Conservation (phyloP, 2,329 filamentous ascomycete genomes). For the Paecilomyces niveus region DNA sequence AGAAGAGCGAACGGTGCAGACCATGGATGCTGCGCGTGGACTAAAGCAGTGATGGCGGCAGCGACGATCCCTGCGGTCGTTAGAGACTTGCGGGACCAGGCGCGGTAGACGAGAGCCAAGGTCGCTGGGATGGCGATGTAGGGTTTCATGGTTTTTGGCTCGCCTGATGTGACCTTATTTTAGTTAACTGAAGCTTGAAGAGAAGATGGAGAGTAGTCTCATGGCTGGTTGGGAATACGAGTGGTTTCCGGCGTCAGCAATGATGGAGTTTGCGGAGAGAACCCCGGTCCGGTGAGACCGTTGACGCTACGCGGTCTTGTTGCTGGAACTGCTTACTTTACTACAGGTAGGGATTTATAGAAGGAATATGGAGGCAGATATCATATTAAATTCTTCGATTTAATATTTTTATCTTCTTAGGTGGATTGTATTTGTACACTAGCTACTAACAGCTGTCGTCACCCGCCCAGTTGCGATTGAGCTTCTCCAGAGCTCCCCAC, state of each 20-base stretch:
- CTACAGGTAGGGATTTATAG: too few species aligned
- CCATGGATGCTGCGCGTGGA: slow-evolving; percentile 90
- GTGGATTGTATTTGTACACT: background rate
- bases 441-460: background rate
- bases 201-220: background rate
- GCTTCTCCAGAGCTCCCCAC: too few species aligned
- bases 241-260: background rate
- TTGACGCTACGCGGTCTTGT: too few species aligned
- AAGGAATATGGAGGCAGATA: too few species aligned
- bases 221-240: background rate
- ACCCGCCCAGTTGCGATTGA: too few species aligned
- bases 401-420: background rate
- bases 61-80: slow-evolving; percentile 68
- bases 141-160: slow-evolving; percentile 30
- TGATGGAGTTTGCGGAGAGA: background rate
- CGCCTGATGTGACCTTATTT: background rate
- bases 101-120: slow-evolving; percentile 56
- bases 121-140: slow-evolving; percentile 41
- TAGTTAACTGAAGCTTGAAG: background rate
- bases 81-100: slow-evolving; percentile 66
- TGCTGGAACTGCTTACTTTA: too few species aligned
- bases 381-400: too few species aligned
- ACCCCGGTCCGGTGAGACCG: background rate
- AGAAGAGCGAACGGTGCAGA: slow-evolving; percentile 82
- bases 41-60: slow-evolving; percentile 64